Evolutionary conservation across 2,329 filamentous ascomycete genomes (phyloP), one percentile per base, ranked within the genome.

Genomic region (Cylindrodendrum hubeiense): DNA sequence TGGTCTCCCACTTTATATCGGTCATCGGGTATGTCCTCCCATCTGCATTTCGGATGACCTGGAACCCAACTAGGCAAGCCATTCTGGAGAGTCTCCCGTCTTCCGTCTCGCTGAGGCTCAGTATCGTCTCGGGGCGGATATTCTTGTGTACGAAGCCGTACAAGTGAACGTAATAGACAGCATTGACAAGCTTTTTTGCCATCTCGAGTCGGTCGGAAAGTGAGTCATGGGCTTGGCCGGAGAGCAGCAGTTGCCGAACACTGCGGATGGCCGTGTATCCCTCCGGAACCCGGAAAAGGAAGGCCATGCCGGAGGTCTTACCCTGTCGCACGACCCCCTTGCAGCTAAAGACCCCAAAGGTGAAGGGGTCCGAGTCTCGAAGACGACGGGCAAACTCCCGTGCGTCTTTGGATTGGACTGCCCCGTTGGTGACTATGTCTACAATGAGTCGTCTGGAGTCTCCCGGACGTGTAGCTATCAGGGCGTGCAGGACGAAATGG

Each of bases 121-220:
- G 56, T 13, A 83, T 69, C 0, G 74, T 80, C 34, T 85, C 82
- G 1, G 83, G 82, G 0, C 80, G 76, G 19, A 86, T 79, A 52
- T 79, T 82, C 66, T 84, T 85, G 72, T 86, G 82, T 3, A 85
- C 83, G 46, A 84, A 82, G 5, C 74, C 76, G 26, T 77, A 77
- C 0, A 77, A 75, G 60, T 85, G 85, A 1, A 76, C 57, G 33
- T 64, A 75, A 12, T 49, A 55, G 5, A 74, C 76, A 0, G 81
- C 71, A 15, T 67, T 70, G 12, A 78, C 78, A 0, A 84, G 59
- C 34, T 77, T 26, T 5, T 28, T 26, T 10, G 46, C 46, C 24
- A 49, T 30, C 2, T 24, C 41, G 24, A 67, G 53, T 4, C 60
- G 60, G 28, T 22, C 51, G 41, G 34, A 50, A n/a, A 43, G 63